Conservation (phyloP, 139 green algal genomes). For the Medakamo hakoo region DNA sequence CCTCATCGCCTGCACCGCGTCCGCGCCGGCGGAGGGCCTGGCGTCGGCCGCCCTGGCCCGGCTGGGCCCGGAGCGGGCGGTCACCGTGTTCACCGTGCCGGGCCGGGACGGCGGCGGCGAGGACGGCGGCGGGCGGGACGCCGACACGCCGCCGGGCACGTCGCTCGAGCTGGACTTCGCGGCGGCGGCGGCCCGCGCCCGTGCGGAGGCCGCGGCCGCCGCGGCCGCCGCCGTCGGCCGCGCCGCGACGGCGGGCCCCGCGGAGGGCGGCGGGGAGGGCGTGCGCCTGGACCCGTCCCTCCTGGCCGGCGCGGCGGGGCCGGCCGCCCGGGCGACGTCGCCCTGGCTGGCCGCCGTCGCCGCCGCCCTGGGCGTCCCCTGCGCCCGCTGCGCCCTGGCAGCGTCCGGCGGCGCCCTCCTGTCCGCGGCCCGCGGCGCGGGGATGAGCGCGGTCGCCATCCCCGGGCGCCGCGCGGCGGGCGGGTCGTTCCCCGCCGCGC, state of each 20-base stretch:
- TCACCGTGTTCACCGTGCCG: background rate
- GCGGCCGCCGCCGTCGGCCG: background rate
- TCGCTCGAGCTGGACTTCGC: background rate
- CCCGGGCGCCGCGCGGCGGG: slow-evolving; percentile 1
- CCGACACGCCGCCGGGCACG: background rate
- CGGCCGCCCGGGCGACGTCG: background rate
- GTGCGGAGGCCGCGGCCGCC: background rate
- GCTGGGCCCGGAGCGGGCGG: no score
- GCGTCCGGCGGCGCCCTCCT: background rate
- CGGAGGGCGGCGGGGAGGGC: slow-evolving; percentile 1
- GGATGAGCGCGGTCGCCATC: slow-evolving; percentile 7
- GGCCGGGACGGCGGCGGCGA: background rate
- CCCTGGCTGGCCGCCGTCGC: slow-evolving; percentile 3
- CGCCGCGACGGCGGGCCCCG: background rate
- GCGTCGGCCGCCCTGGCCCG: no score
- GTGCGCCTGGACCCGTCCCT: background rate
- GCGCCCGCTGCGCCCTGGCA: background rate
- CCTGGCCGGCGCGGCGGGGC: background rate
- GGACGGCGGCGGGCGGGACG: background rate
- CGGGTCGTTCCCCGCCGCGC: slow-evolving; percentile 1
- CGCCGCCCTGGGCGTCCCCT: background rate
- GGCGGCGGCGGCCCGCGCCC: background rate
- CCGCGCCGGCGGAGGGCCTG: background rate
- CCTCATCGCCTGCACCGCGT: background rate
- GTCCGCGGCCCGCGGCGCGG: slow-evolving; percentile 4